A percentile compares a stretch with the other conserved stretches of the same genome.
These are phyloP conservation scores for Musa beccarii DNA, from an alignment of 176 grass and related monocot species.

Conservation along the genomic window DNA sequence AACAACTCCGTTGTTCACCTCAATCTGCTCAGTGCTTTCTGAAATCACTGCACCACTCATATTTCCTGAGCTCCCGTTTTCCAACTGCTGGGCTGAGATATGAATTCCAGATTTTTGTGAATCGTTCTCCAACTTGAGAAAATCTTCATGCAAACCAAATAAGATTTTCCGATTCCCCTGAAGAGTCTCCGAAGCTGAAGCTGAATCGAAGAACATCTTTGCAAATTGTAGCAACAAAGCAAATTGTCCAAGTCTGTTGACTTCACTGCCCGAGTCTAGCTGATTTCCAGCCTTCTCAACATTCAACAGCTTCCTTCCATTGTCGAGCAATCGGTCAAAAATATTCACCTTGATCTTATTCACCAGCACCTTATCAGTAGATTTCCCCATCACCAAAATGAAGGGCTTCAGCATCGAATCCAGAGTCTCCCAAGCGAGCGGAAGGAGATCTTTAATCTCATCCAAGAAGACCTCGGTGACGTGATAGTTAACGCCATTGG, in stretches of 20 bases:
- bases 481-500: constrained; percentile 47
- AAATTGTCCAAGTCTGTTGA: constrained; percentile 55
- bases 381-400: constrained; percentile 56
- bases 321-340: constrained; percentile 51
- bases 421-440: constrained; percentile 31
- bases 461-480: constrained; percentile 74
- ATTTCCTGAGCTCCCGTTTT: constrained; percentile 2
- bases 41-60: neutral
- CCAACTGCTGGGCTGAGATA: constrained; percentile 18
- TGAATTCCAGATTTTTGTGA: constrained; percentile 42
- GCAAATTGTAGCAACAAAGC: constrained; percentile 49
- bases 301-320: constrained; percentile 35
- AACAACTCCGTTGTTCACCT: neutral
- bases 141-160: constrained; percentile 56
- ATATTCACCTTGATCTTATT: constrained; percentile 58
- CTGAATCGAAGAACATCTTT: constrained; percentile 56
- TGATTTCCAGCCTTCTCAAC: constrained; percentile 37
- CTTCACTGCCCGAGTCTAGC: constrained; percentile 40
- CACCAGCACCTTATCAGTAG: constrained; percentile 52
- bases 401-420: constrained; percentile 46
- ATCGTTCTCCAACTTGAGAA: constrained; percentile 71
- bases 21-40: neutral
- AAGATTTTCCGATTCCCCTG: constrained; percentile 57
- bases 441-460: constrained; percentile 56
- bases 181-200: constrained; percentile 41